A percentile compares a stretch with the other conserved stretches of the same genome.
phyloP scores from a whole-genome alignment of 2,329 filamentous ascomycete genomes.

The Dactylellina drechsleri region DNA sequence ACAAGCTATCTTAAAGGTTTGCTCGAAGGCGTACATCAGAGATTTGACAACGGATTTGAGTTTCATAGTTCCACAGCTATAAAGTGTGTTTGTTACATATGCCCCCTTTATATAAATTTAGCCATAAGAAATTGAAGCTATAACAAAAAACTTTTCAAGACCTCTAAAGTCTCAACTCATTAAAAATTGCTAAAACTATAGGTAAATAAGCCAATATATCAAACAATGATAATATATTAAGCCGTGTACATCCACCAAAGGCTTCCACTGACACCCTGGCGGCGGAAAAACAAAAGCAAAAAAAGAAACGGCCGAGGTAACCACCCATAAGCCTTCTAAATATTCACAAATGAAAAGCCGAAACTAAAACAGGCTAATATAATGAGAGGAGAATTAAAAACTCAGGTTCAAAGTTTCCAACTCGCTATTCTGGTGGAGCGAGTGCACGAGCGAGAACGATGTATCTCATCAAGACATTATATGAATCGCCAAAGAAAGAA shows the following conservation, averaged over 20 bases:
- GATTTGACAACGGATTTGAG: too few species aligned
- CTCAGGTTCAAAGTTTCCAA: not conserved
- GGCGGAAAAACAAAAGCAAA: not conserved
- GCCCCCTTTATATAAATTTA: too few species aligned
- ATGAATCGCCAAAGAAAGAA: not conserved
- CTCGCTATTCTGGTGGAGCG: not conserved
- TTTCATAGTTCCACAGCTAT: too few species aligned
- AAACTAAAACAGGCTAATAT: not conserved
- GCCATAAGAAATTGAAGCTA: not conserved
- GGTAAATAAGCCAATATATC: not conserved
- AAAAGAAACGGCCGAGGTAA: not conserved
- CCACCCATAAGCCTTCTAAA: conserved; percentile 23
- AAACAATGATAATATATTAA: conserved; percentile 9
- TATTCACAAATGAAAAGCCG: conserved; percentile 15
- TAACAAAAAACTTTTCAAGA: not conserved
- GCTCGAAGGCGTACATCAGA: too few species aligned
- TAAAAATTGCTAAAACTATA: not conserved
- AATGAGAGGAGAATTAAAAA: not conserved
- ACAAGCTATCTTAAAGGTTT: too few species aligned
- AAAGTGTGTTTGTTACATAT: too few species aligned
- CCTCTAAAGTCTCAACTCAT: too few species aligned
- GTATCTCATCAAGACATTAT: not conserved
- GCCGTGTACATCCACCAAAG: conserved; percentile 3
- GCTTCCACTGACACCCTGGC: not conserved
- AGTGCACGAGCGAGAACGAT: not conserved